A percentile compares a stretch with the other conserved stretches of the same genome.
phyloP scores from a whole-genome alignment of 257 asterid genomes.

The Solanum pennellii region DNA sequence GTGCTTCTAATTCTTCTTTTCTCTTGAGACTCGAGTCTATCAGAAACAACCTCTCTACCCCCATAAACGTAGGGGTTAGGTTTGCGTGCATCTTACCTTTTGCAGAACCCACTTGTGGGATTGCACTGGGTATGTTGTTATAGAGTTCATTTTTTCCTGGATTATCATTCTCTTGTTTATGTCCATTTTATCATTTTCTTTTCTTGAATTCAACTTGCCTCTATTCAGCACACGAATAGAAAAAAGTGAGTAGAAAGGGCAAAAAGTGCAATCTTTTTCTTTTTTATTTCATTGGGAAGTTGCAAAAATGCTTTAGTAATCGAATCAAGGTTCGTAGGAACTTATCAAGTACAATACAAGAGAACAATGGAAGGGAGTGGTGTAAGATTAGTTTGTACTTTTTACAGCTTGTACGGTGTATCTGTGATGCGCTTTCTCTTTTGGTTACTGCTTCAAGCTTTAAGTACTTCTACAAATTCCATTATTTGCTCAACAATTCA shows the following conservation, averaged over 20 bases:
- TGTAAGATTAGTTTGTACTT: neutral
- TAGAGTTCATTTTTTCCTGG: neutral
- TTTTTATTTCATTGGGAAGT: neutral
- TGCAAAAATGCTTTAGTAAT: neutral
- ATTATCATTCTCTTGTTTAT: neutral
- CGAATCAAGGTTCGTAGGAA: neutral
- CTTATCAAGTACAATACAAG: neutral
- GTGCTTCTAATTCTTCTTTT: neutral
- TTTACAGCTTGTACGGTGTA: neutral
- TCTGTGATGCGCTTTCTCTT: neutral
- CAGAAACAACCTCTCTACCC: neutral
- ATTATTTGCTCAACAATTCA: neutral
- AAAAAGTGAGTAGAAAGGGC: neutral
- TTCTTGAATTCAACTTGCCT: neutral
- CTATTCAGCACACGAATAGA: neutral
- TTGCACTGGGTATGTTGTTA: neutral
- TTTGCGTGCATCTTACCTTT: neutral
- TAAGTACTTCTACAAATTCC: neutral
- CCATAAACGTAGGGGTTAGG: neutral
- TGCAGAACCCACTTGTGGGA: neutral
- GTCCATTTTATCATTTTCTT: neutral
- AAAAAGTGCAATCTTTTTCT: neutral
- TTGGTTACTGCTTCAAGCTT: neutral
- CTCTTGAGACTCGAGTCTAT: neutral
- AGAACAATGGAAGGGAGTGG: neutral